Conservation (phyloP, 1,284 basidiomycete genomes). For the Apiotrichum porosum region DNA sequence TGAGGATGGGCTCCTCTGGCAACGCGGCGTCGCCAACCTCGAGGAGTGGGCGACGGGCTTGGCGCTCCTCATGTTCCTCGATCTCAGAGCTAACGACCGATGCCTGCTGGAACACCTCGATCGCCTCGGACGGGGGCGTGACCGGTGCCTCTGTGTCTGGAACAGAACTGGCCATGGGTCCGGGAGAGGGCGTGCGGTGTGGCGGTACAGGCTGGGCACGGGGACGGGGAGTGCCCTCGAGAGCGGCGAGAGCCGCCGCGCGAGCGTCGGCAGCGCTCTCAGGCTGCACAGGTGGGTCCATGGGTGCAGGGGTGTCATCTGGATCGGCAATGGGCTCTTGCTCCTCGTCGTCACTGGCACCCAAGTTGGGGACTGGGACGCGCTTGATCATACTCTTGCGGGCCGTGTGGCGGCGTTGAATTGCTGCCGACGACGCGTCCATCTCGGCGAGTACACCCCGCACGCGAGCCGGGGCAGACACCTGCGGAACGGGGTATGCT, state of each 20-base stretch:
- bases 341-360: not conserved
- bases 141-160: not conserved
- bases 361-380: conserved; percentile 5
- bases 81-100: not conserved
- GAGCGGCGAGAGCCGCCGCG: conserved; percentile 5
- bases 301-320: not conserved
- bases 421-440: conserved; percentile 1
- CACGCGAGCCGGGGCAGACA: conserved; percentile 5
- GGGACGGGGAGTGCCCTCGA: conserved; percentile 1
- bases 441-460: conserved; percentile 14
- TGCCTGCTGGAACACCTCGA: not conserved
- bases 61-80: too few relatives aligned
- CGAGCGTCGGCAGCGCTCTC: conserved; percentile 5
- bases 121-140: not conserved
- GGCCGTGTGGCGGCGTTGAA: conserved; percentile 3
- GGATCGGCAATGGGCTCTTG: conserved; percentile 2
- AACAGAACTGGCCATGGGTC: not conserved
- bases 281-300: conserved; percentile 1
- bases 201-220: conserved; percentile 3
- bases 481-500: not conserved
- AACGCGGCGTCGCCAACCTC: too few relatives aligned
- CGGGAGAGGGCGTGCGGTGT: not conserved
- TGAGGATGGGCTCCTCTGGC: not conserved
- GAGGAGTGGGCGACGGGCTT: too few relatives aligned
- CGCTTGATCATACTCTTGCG: conserved; percentile 7